These are phyloP conservation scores for Puccinia novopanici DNA, from an alignment of 1,284 basidiomycete genomes.

Conservation along the genomic window DNA sequence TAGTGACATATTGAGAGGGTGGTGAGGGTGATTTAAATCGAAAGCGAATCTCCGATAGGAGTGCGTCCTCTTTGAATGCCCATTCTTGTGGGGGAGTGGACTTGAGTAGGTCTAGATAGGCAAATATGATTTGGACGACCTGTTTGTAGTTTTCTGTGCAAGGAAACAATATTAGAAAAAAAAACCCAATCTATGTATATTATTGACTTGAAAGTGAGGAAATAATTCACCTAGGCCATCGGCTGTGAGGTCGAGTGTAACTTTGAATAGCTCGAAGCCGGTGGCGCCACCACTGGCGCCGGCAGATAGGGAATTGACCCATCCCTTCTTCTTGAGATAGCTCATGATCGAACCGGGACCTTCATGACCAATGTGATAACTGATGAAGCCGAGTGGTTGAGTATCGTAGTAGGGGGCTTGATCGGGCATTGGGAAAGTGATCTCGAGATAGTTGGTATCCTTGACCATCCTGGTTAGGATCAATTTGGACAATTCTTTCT, in stretches of 20 bases:
- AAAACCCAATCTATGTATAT: conserved; percentile 15
- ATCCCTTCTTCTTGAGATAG: conserved; percentile 87
- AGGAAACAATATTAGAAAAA: not conserved
- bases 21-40: conserved; percentile 81
- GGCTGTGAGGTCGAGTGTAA: conserved; percentile 77
- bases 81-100: conserved; percentile 69
- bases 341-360: conserved; percentile 90
- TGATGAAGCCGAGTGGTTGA: conserved; percentile 77
- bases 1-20: conserved; percentile 78
- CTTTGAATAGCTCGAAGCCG: conserved; percentile 86
- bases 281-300: conserved; percentile 70
- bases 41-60: conserved; percentile 76
- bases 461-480: conserved; percentile 87
- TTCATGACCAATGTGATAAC: conserved; percentile 92
- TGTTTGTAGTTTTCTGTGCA: conserved; percentile 72
- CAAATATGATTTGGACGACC: conserved; percentile 74
- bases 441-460: conserved; percentile 81
- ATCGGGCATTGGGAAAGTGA: conserved; percentile 79
- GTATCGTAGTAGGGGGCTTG: conserved; percentile 75
- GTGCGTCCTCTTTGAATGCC: conserved; percentile 77
- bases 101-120: conserved; percentile 81
- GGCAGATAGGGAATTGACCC: conserved; percentile 78
- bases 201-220: conserved; percentile 28
- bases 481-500: conserved; percentile 65
- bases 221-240: conserved; percentile 75